Evolutionary conservation across 306 rosid species (phyloP).

Genomic region (Glycine tomentella): DNA sequence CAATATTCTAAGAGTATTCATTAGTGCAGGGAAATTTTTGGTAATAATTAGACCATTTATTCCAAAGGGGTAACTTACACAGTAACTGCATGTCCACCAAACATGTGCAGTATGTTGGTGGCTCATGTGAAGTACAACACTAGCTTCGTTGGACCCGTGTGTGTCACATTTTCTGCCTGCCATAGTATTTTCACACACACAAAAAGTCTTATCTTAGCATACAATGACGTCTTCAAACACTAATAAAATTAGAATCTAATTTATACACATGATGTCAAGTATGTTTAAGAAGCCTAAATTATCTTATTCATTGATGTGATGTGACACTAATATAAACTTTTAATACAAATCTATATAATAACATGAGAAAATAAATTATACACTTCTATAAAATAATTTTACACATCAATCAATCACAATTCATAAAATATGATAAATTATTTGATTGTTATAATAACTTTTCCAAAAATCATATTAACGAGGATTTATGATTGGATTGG

Average conservation of each 20-base stretch:
- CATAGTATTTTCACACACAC: slow-evolving; percentile 6
- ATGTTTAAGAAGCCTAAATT: background rate
- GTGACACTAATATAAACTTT: background rate
- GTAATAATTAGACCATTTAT: background rate
- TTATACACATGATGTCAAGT: background rate
- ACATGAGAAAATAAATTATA: too few species aligned
- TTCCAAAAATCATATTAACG: too few species aligned
- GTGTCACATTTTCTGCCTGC: slow-evolving; percentile 73
- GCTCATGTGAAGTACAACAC: slow-evolving; percentile 98
- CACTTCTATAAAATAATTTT: too few species aligned
- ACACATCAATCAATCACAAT: too few species aligned
- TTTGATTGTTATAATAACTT: too few species aligned
- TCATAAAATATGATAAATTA: too few species aligned
- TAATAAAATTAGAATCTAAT: background rate
- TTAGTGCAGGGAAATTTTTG: too few species aligned
- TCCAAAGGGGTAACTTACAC: slow-evolving; percentile 62
- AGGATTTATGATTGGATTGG: too few species aligned
- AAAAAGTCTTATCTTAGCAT: background rate
- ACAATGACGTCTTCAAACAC: too few species aligned
- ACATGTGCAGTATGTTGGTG: slow-evolving; percentile 92
- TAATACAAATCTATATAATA: background rate
- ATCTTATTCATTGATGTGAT: background rate
- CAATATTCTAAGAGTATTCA: too few species aligned
- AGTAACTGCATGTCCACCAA: slow-evolving; percentile 99
- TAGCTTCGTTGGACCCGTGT: slow-evolving; percentile 74